phyloP scores from a whole-genome alignment of 371 early-diverging fungal species.

The Chytridiales sp. region DNA sequence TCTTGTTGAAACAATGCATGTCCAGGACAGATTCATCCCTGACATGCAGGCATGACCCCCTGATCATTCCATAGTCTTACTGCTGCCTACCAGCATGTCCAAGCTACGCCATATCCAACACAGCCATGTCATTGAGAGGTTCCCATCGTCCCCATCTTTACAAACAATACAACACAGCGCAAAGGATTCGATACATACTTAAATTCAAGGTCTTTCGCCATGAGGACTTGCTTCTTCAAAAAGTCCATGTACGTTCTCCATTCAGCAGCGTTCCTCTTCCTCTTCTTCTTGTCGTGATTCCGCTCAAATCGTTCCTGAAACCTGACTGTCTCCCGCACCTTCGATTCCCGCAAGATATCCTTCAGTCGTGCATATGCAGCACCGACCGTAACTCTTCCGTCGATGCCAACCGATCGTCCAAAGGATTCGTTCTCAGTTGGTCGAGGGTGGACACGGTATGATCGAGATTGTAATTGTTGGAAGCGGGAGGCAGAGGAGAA shows the following conservation, averaged over 20 bases:
- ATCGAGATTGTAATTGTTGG: too few species aligned
- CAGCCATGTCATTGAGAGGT: too few species aligned
- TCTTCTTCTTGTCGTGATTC: constrained; percentile 34
- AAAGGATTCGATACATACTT: constrained; percentile 32
- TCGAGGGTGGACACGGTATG: too few species aligned
- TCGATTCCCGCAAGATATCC: constrained; percentile 38
- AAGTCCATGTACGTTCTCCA: constrained; percentile 40
- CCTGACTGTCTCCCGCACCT: constrained; percentile 36
- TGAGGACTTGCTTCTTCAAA: constrained; percentile 38
- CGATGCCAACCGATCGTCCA: constrained; percentile 21
- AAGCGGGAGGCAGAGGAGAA: too few species aligned
- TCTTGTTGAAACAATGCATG: too few species aligned
- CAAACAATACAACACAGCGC: background rate
- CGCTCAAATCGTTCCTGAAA: constrained; percentile 47
- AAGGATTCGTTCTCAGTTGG: background rate
- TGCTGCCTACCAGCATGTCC: too few species aligned
- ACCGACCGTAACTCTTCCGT: background rate
- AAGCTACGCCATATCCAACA: too few species aligned
- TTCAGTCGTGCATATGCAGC: constrained; percentile 37
- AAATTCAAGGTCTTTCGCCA: constrained; percentile 40
- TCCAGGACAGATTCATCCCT: too few species aligned
- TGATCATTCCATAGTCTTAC: too few species aligned
- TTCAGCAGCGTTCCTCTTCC: constrained; percentile 43
- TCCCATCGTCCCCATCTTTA: background rate
- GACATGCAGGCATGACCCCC: too few species aligned